Percentiles rank a stretch among this genome's conserved stretches.
Conservation (phyloP, 2,329 filamentous ascomycete species). For the Huntiella decipiens region DNA sequence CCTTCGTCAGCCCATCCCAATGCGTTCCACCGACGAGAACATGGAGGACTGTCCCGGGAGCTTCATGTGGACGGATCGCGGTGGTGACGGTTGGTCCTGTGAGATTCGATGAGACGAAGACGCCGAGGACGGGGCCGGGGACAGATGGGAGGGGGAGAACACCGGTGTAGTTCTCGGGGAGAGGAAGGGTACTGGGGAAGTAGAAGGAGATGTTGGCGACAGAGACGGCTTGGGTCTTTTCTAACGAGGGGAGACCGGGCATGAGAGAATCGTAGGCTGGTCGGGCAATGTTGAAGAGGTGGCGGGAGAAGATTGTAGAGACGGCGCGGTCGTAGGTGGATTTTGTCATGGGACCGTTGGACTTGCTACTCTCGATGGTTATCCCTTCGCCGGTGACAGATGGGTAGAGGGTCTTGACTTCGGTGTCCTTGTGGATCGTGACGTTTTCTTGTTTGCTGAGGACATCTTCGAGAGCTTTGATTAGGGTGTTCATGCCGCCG, state of each 20-base stretch:
- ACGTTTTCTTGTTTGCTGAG: slow-evolving; percentile 6
- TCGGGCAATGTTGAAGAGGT: slow-evolving; percentile 19
- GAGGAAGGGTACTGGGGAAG: slow-evolving; percentile 46
- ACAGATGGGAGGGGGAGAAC: slow-evolving; percentile 73
- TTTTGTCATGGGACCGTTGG: background rate
- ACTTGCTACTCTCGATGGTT: too few relatives aligned
- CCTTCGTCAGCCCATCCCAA: slow-evolving; percentile 41
- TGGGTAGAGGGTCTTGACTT: slow-evolving; percentile 7
- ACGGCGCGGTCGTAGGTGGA: slow-evolving; percentile 37
- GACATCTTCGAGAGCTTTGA: slow-evolving; percentile 20
- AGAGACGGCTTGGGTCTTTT: slow-evolving; percentile 45
- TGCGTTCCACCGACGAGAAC: slow-evolving; percentile 91
- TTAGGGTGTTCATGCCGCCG: slow-evolving; percentile 44
- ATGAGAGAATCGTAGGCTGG: slow-evolving; percentile 15
- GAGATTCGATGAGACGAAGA: slow-evolving; percentile 71
- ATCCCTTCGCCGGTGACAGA: background rate
- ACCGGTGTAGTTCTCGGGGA: slow-evolving; percentile 55
- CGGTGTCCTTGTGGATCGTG: slow-evolving; percentile 12
- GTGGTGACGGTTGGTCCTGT: slow-evolving; percentile 28
- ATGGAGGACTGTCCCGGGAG: slow-evolving; percentile 64
- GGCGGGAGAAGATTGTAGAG: slow-evolving; percentile 38
- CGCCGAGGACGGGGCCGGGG: slow-evolving; percentile 67
- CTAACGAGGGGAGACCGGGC: slow-evolving; percentile 27
- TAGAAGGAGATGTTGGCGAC: slow-evolving; percentile 90
- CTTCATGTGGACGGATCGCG: slow-evolving; percentile 17